A percentile compares a stretch with the other conserved stretches of the same genome.
Conservation (phyloP, 495 filamentous ascomycete species). For the Hyaloscypha finlandica region DNA sequence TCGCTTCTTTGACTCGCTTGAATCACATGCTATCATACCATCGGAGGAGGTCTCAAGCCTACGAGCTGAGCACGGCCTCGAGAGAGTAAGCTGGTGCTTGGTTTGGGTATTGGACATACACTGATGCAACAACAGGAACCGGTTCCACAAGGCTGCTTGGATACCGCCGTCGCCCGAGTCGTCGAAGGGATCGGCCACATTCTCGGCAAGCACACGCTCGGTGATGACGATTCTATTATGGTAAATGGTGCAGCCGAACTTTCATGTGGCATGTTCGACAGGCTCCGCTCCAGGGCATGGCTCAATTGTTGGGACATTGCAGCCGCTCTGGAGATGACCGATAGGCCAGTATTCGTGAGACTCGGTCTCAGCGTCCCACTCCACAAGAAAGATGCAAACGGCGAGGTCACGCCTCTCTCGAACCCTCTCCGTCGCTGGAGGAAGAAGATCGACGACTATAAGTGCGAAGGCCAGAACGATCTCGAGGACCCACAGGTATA, state of each 20-base stretch:
- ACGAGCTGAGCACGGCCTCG: constrained; percentile 18
- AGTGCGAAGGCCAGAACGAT: constrained; percentile 22
- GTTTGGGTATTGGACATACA: constrained; percentile 14
- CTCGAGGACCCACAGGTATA: not conserved
- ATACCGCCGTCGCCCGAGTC: constrained; percentile 16
- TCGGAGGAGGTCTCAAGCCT: constrained; percentile 20
- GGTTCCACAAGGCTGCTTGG: constrained; percentile 21
- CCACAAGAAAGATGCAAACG: constrained; percentile 22
- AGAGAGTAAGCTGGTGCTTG: constrained; percentile 24
- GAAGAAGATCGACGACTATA: constrained; percentile 26
- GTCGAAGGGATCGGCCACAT: constrained; percentile 22
- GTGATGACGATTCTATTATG: constrained; percentile 22
- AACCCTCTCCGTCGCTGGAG: constrained; percentile 25
- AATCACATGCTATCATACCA: constrained; percentile 26
- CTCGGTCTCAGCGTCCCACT: constrained; percentile 21
- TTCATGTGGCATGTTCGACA: constrained; percentile 22
- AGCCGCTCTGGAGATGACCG: constrained; percentile 25
- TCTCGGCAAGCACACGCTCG: constrained; percentile 21
- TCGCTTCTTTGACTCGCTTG: constrained; percentile 15
- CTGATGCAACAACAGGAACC: constrained; percentile 22
- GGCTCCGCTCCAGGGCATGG: constrained; percentile 21
- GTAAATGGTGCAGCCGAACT: constrained; percentile 23
- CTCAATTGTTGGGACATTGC: constrained; percentile 25
- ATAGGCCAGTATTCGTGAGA: constrained; percentile 25
- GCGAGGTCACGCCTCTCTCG: constrained; percentile 23